A percentile compares a stretch with the other conserved stretches of the same genome.
These are phyloP conservation scores for Penicillium brasilianum DNA, from an alignment of 2,329 filamentous ascomycete species.

Conservation along the genomic window DNA sequence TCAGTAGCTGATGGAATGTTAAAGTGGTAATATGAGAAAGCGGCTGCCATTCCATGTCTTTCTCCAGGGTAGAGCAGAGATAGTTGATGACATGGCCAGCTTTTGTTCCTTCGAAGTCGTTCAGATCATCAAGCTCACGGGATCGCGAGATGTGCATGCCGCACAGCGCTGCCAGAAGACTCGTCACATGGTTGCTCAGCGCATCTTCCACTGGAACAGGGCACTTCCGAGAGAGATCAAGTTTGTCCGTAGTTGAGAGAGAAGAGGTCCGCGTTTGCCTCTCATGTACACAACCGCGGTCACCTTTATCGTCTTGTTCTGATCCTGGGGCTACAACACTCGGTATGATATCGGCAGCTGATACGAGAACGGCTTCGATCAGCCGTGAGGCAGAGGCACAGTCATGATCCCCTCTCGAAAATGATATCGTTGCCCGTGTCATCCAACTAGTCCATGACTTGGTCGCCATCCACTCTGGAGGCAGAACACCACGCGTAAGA, in stretches of 20 bases:
- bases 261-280: conserved; percentile 30
- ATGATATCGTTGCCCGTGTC: conserved; percentile 43
- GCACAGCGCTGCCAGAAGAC: conserved; percentile 43
- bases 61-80: conserved; percentile 33
- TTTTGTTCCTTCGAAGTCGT: conserved; percentile 27
- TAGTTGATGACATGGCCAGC: conserved; percentile 33
- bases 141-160: conserved; percentile 45
- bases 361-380: conserved; percentile 42
- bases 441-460: conserved; percentile 44
- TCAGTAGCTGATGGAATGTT: conserved; percentile 34
- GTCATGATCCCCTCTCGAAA: conserved; percentile 42
- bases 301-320: not conserved
- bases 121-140: conserved; percentile 22
- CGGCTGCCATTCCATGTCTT: conserved; percentile 26
- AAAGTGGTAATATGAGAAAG: conserved; percentile 9
- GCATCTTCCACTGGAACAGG: conserved; percentile 44
- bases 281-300: conserved; percentile 1
- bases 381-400: conserved; percentile 38
- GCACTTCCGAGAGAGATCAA: conserved; percentile 27
- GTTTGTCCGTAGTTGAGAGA: conserved; percentile 7
- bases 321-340: not conserved
- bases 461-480: conserved; percentile 50
- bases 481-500: conserved; percentile 38
- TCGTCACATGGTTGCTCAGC: conserved; percentile 43
- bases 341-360: conserved; percentile 31